These are phyloP conservation scores for Ustilago shanxiensis DNA, from an alignment of 1,284 basidiomycete genomes.

Conservation along the genomic window DNA sequence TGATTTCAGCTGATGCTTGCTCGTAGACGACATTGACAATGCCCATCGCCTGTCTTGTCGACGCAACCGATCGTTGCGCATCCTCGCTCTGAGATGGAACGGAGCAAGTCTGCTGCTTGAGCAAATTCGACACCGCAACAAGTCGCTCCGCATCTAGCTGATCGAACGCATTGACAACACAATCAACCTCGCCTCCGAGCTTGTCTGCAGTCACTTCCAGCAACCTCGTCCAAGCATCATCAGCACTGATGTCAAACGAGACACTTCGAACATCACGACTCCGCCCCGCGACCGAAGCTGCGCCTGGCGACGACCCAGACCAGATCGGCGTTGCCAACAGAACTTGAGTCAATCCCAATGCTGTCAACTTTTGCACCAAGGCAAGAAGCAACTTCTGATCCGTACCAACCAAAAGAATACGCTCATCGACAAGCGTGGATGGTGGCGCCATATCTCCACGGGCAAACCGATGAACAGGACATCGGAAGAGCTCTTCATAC, in stretches of 20 bases:
- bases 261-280: slow-evolving; percentile 1
- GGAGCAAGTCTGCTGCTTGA: slow-evolving; percentile 9
- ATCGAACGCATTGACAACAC: slow-evolving; percentile 25
- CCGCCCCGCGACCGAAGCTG: not conserved
- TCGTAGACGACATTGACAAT: slow-evolving; percentile 22
- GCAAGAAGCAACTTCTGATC: slow-evolving; percentile 9
- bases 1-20: not conserved
- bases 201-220: not conserved
- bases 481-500: slow-evolving; percentile 22
- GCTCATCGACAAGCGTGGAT: slow-evolving; percentile 25
- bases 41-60: slow-evolving; percentile 6
- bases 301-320: not conserved
- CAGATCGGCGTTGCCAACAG: slow-evolving; percentile 10
- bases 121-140: not conserved
- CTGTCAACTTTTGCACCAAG: slow-evolving; percentile 11
- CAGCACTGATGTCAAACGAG: not conserved
- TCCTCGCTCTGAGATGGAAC: not conserved
- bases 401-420: slow-evolving; percentile 21
- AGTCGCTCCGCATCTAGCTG: not conserved
- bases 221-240: slow-evolving; percentile 3
- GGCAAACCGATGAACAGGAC: slow-evolving; percentile 15
- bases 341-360: slow-evolving; percentile 14
- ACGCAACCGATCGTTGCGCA: not conserved
- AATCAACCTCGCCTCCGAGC: slow-evolving; percentile 17
- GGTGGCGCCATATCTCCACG: not conserved